Base-by-base conservation (phyloP, 345 rosid genomes). In the Populus ilicifolia region DNA sequence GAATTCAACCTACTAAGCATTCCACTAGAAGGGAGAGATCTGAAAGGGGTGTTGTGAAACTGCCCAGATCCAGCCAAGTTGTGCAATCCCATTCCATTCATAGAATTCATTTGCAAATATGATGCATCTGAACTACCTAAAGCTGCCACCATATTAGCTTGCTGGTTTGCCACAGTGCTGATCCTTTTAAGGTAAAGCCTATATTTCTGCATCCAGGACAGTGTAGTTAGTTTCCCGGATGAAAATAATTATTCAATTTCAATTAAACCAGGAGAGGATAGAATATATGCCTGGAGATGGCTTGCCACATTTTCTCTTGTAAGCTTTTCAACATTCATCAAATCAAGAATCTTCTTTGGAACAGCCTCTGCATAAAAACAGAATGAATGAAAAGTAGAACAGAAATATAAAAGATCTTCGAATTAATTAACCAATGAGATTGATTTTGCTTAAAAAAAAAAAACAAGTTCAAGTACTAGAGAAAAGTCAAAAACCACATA, bases 171-270 rank as follows among this genome's bases (percentile, higher is more conserved):
- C 73, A 84, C 90, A 27, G 87, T 84, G 75, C 93, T 89, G 70
- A 89, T 86, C 81, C 91, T 88, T 88, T 88, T 92, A 63, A 94
- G 90, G 85, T 86, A 89, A 80, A 89, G 90, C 73, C 98, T 86
- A 64, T 88, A 94, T 77, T 94, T 90, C 98, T 93, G 87, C 85
- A 86, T 41, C 76, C 75, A 81, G 11, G 72, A 46, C 21, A 54
- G 70, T 65, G 10, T 11, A 36, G 39, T 81, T 72, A 88, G 81
- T 80, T 80, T 73, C 67, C 48, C 17, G 36, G 52, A 69, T 33
- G n/a, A 61, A 71, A 48, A 72, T 67, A 10, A 23, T 25, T 9
- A 20, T 64, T 62, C 21, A 29, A 21, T 36, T 30, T 30, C 13
- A 44, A 79, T 23, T 36, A n/a, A 29, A 67, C 67, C 43, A 41